These are phyloP conservation scores for Elsinoe necatrix DNA, from an alignment of 2,329 filamentous ascomycete species.

Conservation along the genomic window DNA sequence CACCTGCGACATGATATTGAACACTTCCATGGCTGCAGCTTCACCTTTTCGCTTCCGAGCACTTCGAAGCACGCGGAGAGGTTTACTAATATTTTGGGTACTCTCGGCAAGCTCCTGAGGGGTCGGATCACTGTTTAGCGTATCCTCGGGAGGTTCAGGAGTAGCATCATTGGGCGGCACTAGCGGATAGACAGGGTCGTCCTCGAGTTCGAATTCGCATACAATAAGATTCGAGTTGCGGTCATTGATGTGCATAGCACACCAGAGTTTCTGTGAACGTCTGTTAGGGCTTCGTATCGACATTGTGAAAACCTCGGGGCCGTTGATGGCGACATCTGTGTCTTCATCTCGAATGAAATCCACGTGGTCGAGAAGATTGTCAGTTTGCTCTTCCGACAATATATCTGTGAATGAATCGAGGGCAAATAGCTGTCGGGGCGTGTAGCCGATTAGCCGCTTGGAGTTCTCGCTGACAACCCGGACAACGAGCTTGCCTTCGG, in stretches of 20 bases:
- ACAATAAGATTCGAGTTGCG: slow-evolving; percentile 63
- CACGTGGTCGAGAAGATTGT: slow-evolving; percentile 75
- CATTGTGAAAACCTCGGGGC: slow-evolving; percentile 78
- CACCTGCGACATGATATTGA: slow-evolving; percentile 85
- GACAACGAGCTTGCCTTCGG: slow-evolving; percentile 58
- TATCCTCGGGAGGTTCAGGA: slow-evolving; percentile 62
- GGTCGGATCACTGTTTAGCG: slow-evolving; percentile 63
- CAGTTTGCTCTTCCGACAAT: slow-evolving; percentile 71
- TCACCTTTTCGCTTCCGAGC: slow-evolving; percentile 68
- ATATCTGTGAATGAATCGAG: slow-evolving; percentile 74
- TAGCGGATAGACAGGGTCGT: slow-evolving; percentile 61
- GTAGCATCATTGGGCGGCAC: slow-evolving; percentile 51
- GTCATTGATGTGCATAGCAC: slow-evolving; percentile 69
- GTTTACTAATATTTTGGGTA: slow-evolving; percentile 66
- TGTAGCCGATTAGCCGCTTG: slow-evolving; percentile 63
- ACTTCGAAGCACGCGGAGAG: slow-evolving; percentile 66
- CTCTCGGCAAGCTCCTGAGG: slow-evolving; percentile 66
- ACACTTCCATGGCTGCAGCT: slow-evolving; percentile 78
- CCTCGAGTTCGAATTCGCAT: slow-evolving; percentile 82
- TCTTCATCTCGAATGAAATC: slow-evolving; percentile 82
- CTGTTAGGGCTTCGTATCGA: slow-evolving; percentile 54
- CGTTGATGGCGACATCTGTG: slow-evolving; percentile 63
- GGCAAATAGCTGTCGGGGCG: slow-evolving; percentile 65
- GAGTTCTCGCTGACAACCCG: slow-evolving; percentile 78
- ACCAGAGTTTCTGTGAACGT: slow-evolving; percentile 66